Base-by-base conservation (phyloP, 176 grass and related monocot genomes). In the Cenchrus fungigraminus region DNA sequence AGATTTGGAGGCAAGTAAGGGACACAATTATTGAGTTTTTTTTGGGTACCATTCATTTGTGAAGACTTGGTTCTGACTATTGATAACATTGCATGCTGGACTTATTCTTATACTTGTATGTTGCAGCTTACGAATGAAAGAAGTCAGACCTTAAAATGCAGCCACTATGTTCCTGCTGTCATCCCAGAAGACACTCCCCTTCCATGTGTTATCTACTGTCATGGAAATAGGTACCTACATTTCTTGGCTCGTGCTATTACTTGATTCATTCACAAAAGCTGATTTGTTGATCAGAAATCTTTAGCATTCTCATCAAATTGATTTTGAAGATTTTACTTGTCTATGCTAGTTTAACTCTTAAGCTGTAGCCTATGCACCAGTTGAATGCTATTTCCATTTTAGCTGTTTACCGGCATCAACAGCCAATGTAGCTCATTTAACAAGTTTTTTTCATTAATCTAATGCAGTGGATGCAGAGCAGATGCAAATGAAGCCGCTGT, bases 1-100 rank as follows among this genome's bases (percentile, higher is more conserved):
- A 89, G 97, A 99, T 78, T 91, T 99, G 90, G 97, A 99, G 97
- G 97, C 94, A 99, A 99, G 97, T 96, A 94, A 83, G 96, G 87
- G 90, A 69, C 88, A 79, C 78, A 80, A 28, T 75, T 88, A 74
- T 80, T 81, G 68, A 88, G 52, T 68, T 71, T 89, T 86, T 80
- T 82, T 76, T 68, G 84, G 56, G 65, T 84, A 55, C 80, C 12
- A 64, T 90, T 58, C 46, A 50, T 68, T 78, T 88, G 17, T 46
- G 56, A 80, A 85, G 29, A 81, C 14, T 84, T 72, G 51, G 46
- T 65, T 58, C 49, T 59, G 32, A 25, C 66, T 55, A 51, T 82
- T 43, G 72, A 31, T 62, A 76, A 57, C 71, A 47, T 54, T 75
- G 50, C 76, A 78, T 73, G 60, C 17, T 71, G 45, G 60, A 59